phyloP scores from a whole-genome alignment of 108 stramenopile species.

The Licmophora abbreviata region DNA sequence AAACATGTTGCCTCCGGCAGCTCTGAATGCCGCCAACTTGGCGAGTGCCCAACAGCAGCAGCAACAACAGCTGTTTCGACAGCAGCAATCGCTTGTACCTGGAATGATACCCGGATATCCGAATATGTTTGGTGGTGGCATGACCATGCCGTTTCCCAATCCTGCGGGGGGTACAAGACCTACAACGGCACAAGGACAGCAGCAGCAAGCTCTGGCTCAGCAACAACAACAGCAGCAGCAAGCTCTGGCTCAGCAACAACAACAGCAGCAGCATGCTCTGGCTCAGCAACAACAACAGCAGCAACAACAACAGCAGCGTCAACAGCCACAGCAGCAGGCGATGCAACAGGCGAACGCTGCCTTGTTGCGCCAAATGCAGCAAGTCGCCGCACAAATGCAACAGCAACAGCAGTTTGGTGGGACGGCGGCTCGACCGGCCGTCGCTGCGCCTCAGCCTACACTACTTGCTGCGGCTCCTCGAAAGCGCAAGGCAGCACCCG shows the following conservation, averaged over 20 bases:
- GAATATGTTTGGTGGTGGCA: background rate
- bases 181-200: conserved; percentile 1
- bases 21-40: conserved; percentile 1
- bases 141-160: background rate
- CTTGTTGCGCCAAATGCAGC: no score
- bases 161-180: background rate
- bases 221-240: conserved; percentile 10
- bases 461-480: background rate
- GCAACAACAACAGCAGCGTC: background rate
- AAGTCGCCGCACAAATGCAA: background rate
- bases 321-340: conserved; percentile 1
- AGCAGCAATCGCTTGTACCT: background rate
- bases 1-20: no score
- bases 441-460: background rate
- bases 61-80: background rate
- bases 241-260: conserved; percentile 2
- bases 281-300: background rate
- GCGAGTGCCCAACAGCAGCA: background rate
- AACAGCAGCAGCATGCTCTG: background rate
- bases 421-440: background rate
- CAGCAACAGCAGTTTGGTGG: background rate
- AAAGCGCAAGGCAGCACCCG: background rate
- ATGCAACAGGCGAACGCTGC: background rate
- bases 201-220: background rate
- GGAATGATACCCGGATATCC: background rate